Base-by-base conservation (phyloP, 495 filamentous ascomycete genomes). In the Aspergillus diversus region DNA sequence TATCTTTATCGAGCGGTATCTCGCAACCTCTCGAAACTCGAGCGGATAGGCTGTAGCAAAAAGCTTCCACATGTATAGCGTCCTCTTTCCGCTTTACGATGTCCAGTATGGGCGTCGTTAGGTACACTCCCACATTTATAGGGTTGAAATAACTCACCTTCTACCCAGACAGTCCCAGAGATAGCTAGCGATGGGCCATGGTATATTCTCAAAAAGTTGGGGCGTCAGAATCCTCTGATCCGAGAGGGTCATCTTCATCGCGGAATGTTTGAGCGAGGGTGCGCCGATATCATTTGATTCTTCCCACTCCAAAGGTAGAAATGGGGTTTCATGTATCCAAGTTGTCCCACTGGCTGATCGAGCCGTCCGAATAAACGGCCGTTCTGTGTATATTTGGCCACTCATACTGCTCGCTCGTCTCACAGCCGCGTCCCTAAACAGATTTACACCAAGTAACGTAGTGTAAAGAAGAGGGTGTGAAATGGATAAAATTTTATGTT, bases 61-160 rank as follows among this genome's bases (percentile, higher is more conserved):
- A n/a, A 81, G 63, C 47, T 75, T 80, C 79, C 79, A 81, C 73
- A 77, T 75, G 31, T 77, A 60, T 12, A 77, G 32, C 15, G 77
- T 80, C 43, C 68, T 66, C 35, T 79, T 80, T 6, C 70, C 65
- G 54, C 79, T 81, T 34, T 11, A 46, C 39, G 33, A 27, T 39
- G 50, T 33, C 52, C 33, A n/a, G 33, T n/a, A 56, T 57, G 33
- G 49, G 37, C 43, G 31, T 12, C 9, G 47, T 69, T 60, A 68
- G 42, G 59, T 12, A 31, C 32, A 12, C 5, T 15, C 33, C 39
- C 17, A 5, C 35, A 15, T 49, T 49, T 49, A 32, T 49, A 35
- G 48, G 32, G 27, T 13, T 27, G 35, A 8, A 17, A 15, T 2
- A 39, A 53, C 71, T 59, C 55, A 79, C 79, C 66, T 72, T 35